Base-by-base conservation (phyloP, 441 rosid species). In the Codiaeum variegatum region DNA sequence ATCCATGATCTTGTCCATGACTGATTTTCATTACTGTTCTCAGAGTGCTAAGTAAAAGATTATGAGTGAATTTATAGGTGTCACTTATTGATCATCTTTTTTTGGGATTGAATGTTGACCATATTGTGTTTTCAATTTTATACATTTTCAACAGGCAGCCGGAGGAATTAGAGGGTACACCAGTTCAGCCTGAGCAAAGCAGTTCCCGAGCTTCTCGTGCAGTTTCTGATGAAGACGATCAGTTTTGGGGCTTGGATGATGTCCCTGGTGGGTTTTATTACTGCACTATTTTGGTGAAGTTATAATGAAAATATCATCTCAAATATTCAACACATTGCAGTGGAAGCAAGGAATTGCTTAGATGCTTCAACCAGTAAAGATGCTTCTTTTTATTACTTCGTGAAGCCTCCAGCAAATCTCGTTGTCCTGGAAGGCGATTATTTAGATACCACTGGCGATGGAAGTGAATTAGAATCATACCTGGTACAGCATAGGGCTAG, bases 381-480 rank as follows among this genome's bases (percentile, higher is more conserved):
- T 62, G 75, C 81, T 73, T 75, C 78, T 63, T 76, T 85, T 42
- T 83, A 85, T 81, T 83, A 83, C 75, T 89, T 89, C 75, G 89
- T 90, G 70, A 94, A 87, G 82, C 92, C 97, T 56, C 98, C 98
- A 3, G 91, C 95, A 63, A 92, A 92, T 83, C 85, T 94, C 75
- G 89, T 94, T 72, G 98, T 93, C 64, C 86, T 91, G 68, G 94
- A 93, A 85, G 97, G 94, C 55, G 98, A 91, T 75, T 91, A 93
- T 81, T 83, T 90, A 49, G 94, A 91, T 78, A 72, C 84, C 78
- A 60, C 81, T 69, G 92, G 90, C 69, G 92, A 89, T 69, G 88
- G 84, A 52, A 90, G 91, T 55, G 94, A 90, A 76, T 60, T 91
- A 73, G 97, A 90, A 77, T 90, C 95, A 9, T 93, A 90, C 82